Evolutionary conservation across 495 filamentous ascomycete species (phyloP), one percentile per base, ranked within the genome.

Genomic region (Penicillium turbatum): DNA sequence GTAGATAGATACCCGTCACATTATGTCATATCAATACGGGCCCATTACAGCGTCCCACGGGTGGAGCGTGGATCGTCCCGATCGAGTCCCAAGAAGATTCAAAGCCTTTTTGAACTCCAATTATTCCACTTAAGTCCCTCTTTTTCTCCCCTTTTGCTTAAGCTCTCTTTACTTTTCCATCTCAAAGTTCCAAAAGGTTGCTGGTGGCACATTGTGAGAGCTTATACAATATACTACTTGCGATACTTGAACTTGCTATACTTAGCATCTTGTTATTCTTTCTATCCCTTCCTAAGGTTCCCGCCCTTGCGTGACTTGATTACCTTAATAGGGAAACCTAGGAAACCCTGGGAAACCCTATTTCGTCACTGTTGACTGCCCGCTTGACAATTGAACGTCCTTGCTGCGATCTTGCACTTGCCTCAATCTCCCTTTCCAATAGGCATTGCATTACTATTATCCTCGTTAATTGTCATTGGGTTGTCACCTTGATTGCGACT

Each of bases 291-390:
- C 10, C 21, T 24, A 24, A 24, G 21, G 21, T 24, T 24, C 2
- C 21, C 38, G 53, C 66, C 70, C 71, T 74, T 74, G 71, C 71
- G 65, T 72, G 42, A 13, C 48, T 19, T 24, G 21, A 24, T 24
- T 4, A 24, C 4, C 21, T 30, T 32, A 48, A 19, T 42, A 35
- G 29, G 53, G 46, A 51, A 56, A 41, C 50, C 40, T 31, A 9
- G 30, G 30, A 31, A 11, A 31, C 30, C 30, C 10, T 31, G 35
- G 13, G n/a, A 53, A 57, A 43, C 48, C 41, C 48, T n/a, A 16
- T 45, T 49, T 66, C 56, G 59, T 58, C 60, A 63, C 48, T 50
- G 53, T 45, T 56, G 52, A 41, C 52, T 45, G 16, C 9, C 6
- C 9, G 34, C 30, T 31, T 31, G 30, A 31, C 30, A 11, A n/a